phyloP scores from a whole-genome alignment of 441 rosid species.

The Biscutella auriculata region DNA sequence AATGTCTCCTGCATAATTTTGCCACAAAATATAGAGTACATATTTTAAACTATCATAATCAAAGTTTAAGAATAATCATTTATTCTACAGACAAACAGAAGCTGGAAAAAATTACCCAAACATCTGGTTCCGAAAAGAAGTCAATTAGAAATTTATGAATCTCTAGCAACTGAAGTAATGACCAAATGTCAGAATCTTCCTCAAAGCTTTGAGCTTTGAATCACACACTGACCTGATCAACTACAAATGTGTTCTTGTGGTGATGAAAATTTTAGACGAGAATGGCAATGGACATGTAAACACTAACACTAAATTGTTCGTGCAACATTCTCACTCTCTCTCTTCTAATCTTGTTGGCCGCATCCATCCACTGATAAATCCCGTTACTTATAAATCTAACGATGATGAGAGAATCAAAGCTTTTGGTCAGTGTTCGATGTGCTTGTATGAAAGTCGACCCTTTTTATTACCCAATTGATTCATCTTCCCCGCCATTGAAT shows the following conservation, averaged over 20 bases:
- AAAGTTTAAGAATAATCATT: no score
- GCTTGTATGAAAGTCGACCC: slow-evolving; percentile 62
- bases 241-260: slow-evolving; percentile 81
- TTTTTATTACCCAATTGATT: slow-evolving; percentile 44
- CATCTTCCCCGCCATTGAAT: slow-evolving; percentile 50
- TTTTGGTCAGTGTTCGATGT: slow-evolving; percentile 58
- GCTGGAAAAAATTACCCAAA: background rate
- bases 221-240: slow-evolving; percentile 64
- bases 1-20: slow-evolving; percentile 60
- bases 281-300: slow-evolving; percentile 96
- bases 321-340: slow-evolving; percentile 87
- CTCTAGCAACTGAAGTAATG: no score
- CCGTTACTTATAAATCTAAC: slow-evolving; percentile 33
- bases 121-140: background rate
- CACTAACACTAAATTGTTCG: slow-evolving; percentile 90
- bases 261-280: slow-evolving; percentile 91
- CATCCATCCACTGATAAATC: slow-evolving; percentile 55
- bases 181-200: no score
- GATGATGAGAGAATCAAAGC: slow-evolving; percentile 35
- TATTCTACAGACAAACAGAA: background rate
- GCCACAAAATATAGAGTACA: background rate
- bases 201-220: background rate
- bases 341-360: slow-evolving; percentile 48
- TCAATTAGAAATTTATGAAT: background rate
- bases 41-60: background rate